Percentiles rank a stretch among this genome's conserved stretches.
phyloP scores from a whole-genome alignment of 371 early-diverging fungal genomes.

The Mortierella sp. region DNA sequence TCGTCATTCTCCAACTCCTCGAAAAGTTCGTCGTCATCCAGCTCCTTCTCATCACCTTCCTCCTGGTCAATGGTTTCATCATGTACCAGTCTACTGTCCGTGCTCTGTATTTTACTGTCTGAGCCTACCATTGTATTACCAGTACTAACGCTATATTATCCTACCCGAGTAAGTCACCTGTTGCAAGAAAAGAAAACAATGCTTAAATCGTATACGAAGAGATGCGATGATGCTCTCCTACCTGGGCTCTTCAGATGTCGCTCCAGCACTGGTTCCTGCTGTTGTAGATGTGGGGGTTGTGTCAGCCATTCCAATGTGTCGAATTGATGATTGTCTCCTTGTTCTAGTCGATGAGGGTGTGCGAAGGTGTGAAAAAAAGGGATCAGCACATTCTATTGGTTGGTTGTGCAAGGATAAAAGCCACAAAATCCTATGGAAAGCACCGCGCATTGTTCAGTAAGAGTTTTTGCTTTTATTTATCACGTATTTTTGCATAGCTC shows the following conservation, averaged over 20 bases:
- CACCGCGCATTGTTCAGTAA: neutral
- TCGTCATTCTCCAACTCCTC: conserved; percentile 73
- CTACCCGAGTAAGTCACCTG: neutral
- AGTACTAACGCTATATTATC: neutral
- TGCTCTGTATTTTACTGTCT: conserved; percentile 8
- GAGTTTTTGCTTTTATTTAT: too few relatives aligned
- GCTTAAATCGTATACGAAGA: neutral
- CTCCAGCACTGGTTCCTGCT: conserved; percentile 7
- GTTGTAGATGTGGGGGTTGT: neutral
- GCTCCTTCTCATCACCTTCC: conserved; percentile 51
- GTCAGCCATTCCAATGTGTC: conserved; percentile 17
- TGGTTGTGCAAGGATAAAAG: neutral
- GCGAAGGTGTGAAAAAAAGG: too few relatives aligned
- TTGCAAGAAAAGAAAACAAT: neutral
- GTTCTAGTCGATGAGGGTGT: neutral
- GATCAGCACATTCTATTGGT: neutral
- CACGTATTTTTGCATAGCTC: neutral
- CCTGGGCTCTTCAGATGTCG: neutral
- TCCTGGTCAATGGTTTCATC: conserved; percentile 46
- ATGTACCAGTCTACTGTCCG: conserved; percentile 24
- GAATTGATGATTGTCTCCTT: neutral
- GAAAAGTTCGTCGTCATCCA: conserved; percentile 70
- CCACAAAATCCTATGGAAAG: neutral
- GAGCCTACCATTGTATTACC: conserved; percentile 11
- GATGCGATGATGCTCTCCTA: neutral